Base-by-base conservation (phyloP, 192 early-diverging fungal species). In the Entomortierella parvispora region DNA sequence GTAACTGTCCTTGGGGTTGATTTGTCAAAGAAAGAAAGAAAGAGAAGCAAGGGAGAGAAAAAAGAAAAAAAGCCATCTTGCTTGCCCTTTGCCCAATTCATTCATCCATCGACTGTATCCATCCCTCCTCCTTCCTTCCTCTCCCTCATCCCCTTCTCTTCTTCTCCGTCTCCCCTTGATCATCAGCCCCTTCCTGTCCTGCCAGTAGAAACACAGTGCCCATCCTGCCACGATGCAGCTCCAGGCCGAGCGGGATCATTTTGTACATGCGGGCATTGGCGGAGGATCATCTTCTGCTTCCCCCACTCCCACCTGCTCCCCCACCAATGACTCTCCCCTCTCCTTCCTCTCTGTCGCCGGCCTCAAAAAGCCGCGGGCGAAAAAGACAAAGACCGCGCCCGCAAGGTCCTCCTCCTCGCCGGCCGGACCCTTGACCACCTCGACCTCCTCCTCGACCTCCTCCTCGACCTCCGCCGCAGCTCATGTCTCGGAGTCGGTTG, bases 241-340 rank as follows among this genome's bases (percentile, higher is more conserved):
- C 44, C 71, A 75, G 64, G 64, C 63, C 28, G 71, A 75, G 58
- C 63, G 71, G 34, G 68, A 71, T 34, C 49, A 65, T 20, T 75
- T 75, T 58, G 71, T 76, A n/a, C 71, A 68, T 22, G 37, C 54
- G 14, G 71, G 71, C 50, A 75, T 75, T 25, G 71, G 71, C 34
- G 71, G 71, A 53, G 71, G 71, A 0, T 74, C 62, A 4, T 74
- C 71, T 42, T 72, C 69, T 8, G 58, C 69, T 18, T 72, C 69
- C 11, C 31, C 59, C 44, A 47, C 58, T 34, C 56, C 70, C 5
- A 45, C 70, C 25, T 52, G 69, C 25, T 71, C 69, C 10, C 61
- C 69, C 3, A 52, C 69, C 22, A 63, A 71, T 26, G 40, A 71
- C 34, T 50, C 52, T 17, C 60, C 46, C 40, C 40, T 58, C 34